A percentile compares a stretch with the other conserved stretches of the same genome.
These are phyloP conservation scores for Lasiodiplodia theobromae DNA, from an alignment of 2,329 filamentous ascomycete species.

Conservation along the genomic window DNA sequence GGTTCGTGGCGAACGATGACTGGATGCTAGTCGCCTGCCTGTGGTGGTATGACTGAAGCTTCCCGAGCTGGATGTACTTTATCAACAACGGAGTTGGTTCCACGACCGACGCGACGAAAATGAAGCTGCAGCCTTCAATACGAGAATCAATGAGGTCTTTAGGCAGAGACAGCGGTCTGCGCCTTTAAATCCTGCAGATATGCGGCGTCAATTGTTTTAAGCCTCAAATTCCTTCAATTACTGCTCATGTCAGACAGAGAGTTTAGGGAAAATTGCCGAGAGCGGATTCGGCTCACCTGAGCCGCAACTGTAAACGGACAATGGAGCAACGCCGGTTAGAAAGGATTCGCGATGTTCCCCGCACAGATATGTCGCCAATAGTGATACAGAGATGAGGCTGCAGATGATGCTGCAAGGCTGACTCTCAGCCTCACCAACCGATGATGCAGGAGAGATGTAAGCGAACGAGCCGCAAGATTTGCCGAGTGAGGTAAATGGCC, in stretches of 20 bases:
- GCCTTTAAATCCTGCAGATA: neutral
- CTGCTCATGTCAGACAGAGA: neutral
- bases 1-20: neutral
- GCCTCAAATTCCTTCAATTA: too few relatives aligned
- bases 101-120: neutral
- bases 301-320: neutral
- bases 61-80: neutral
- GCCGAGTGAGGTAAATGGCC: neutral
- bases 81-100: neutral
- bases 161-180: neutral
- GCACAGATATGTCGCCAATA: neutral
- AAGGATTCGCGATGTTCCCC: neutral
- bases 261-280: neutral
- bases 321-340: too few relatives aligned
- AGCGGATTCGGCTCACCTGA: neutral
- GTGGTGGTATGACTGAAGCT: too few relatives aligned
- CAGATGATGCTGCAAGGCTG: neutral
- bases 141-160: neutral
- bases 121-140: neutral
- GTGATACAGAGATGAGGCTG: neutral
- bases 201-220: neutral
- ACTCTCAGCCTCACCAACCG: neutral
- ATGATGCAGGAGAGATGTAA: neutral
- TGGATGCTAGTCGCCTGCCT: neutral
- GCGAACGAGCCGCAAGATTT: neutral